These are phyloP conservation scores for Aspergillus coremiiformis DNA, from an alignment of 495 filamentous ascomycete genomes.

Conservation along the genomic window DNA sequence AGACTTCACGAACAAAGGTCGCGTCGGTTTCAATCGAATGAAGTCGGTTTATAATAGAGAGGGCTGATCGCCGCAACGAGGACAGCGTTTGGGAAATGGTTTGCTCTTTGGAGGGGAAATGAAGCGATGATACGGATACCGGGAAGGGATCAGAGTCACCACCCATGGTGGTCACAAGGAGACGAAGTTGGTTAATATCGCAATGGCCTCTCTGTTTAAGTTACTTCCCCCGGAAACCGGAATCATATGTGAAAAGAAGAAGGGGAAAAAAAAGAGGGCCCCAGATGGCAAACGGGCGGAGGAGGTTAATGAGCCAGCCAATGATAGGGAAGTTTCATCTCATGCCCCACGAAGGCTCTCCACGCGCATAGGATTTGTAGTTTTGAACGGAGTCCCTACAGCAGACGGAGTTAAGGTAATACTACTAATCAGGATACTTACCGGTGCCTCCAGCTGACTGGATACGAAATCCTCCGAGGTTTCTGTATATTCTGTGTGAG, in stretches of 20 bases:
- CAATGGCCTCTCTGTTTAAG: neutral
- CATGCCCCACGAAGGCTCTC: neutral
- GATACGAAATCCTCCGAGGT: no score
- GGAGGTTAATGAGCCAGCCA: neutral
- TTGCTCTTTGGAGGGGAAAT: constrained; percentile 37
- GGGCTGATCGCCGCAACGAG: constrained; percentile 62
- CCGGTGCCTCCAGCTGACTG: no score
- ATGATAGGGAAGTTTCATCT: neutral
- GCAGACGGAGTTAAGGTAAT: no score
- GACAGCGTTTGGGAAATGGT: constrained; percentile 41
- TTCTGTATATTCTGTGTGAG: no score
- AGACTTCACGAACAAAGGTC: constrained; percentile 53
- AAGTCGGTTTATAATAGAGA: constrained; percentile 74
- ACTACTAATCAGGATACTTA: no score
- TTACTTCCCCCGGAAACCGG: neutral
- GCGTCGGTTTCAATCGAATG: constrained; percentile 63
- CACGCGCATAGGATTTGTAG: no score
- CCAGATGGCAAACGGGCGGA: no score
- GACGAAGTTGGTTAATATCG: neutral
- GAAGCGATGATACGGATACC: constrained; percentile 32
- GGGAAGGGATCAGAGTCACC: constrained; percentile 23
- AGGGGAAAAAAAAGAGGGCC: neutral
- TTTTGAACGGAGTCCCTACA: no score
- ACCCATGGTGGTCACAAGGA: constrained; percentile 10
- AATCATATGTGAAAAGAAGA: neutral